Percentiles rank a stretch among this genome's conserved stretches.
Evolutionary conservation across 1,284 basidiomycete genomes (phyloP).

Genomic region (Ceratobasidium sp.): DNA sequence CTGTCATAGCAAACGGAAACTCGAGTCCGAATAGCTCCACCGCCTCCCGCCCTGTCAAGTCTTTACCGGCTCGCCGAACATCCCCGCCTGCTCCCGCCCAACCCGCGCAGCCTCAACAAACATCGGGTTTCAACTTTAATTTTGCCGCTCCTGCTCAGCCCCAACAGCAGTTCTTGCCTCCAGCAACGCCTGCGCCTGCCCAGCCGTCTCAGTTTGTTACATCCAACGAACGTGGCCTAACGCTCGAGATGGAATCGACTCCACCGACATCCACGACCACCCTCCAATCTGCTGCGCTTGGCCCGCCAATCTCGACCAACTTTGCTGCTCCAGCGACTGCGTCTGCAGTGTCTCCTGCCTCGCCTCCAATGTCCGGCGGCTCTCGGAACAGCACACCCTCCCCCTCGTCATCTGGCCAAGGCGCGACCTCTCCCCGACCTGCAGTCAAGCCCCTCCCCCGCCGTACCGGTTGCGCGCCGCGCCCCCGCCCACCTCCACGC

Average conservation of each 20-base stretch:
- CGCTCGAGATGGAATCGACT: conserved; percentile 10
- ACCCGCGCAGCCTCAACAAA: conserved; percentile 9
- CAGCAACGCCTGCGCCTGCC: background rate
- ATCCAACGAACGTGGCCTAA: conserved; percentile 26
- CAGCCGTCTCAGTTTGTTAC: conserved; percentile 19
- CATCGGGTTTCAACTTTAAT: conserved; percentile 3
- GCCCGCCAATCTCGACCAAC: background rate
- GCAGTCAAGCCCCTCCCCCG: conserved; percentile 33
- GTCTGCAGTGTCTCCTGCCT: background rate
- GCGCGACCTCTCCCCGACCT: conserved; percentile 19
- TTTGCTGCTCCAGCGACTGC: background rate
- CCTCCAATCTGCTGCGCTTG: background rate
- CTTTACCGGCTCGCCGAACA: conserved; percentile 13
- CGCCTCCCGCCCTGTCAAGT: conserved; percentile 15
- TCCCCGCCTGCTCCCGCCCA: background rate
- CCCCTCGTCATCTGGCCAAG: background rate
- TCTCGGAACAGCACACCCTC: conserved; percentile 5
- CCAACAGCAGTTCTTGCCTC: conserved; percentile 2
- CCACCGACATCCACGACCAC: conserved; percentile 8
- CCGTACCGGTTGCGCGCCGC: conserved; percentile 26
- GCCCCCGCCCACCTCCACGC: conserved; percentile 28
- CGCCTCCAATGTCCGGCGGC: background rate
- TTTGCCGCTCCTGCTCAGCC: background rate
- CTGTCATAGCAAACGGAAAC: background rate
- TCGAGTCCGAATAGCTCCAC: background rate